Conservation (phyloP, 73 alveolate genomes). For the Breviolum minutum region DNA sequence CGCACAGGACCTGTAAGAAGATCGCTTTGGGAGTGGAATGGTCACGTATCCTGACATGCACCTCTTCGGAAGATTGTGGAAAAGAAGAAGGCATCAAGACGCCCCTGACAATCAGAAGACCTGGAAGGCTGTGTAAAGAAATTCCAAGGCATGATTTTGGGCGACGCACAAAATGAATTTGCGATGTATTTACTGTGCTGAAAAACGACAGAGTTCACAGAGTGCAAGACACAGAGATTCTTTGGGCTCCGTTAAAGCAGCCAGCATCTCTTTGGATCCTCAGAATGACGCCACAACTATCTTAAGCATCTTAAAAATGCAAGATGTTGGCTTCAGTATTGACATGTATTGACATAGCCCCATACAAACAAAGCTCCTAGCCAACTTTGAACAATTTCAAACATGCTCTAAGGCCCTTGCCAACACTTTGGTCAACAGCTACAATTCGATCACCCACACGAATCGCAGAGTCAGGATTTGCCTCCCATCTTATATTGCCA, state of each 20-base stretch:
- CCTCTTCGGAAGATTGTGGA: conserved; percentile 34
- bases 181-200: background rate
- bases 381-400: background rate
- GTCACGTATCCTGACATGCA: background rate
- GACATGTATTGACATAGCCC: background rate
- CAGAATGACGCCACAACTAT: background rate
- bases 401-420: conserved; percentile 6
- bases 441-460: conserved; percentile 60
- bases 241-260: conserved; percentile 16
- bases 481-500: background rate
- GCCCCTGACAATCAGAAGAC: conserved; percentile 46
- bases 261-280: conserved; percentile 44
- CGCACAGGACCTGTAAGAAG: conserved; percentile 24
- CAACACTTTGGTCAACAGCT: conserved; percentile 50
- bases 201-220: background rate
- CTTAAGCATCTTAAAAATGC: background rate
- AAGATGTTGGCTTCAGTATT: background rate
- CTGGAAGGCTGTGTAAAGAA: background rate
- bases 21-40: background rate
- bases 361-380: background rate
- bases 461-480: background rate
- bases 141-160: background rate
- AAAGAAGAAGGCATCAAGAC: conserved; percentile 51
- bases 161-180: background rate
- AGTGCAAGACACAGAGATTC: conserved; percentile 11